Percentiles rank a stretch among this genome's conserved stretches.
Conservation (phyloP, 768 basidiomycete species). For the Agaricus subrufescens region DNA sequence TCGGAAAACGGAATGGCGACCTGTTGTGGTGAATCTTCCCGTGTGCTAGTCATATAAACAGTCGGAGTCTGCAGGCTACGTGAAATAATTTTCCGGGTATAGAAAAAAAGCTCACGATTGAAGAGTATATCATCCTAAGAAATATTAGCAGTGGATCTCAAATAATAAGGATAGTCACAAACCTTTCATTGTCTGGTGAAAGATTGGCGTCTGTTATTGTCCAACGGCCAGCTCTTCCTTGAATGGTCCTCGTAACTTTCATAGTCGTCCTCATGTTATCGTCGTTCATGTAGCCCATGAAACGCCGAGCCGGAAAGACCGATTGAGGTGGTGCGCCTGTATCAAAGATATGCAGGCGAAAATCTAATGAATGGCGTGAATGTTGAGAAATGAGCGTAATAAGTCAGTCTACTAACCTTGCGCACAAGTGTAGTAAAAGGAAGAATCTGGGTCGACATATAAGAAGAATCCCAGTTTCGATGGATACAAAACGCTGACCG, state of each 20-base stretch:
- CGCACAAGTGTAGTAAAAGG: slow-evolving; percentile 91
- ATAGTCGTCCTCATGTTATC: slow-evolving; percentile 36
- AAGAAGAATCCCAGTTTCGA: not conserved
- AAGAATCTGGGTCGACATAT: slow-evolving; percentile 51
- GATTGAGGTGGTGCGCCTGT: slow-evolving; percentile 46
- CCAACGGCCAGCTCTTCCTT: slow-evolving; percentile 78
- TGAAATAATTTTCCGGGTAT: not conserved
- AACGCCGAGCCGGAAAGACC: slow-evolving; percentile 14
- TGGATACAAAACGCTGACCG: slow-evolving; percentile 31
- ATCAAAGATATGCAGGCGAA: slow-evolving; percentile 85
- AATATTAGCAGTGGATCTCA: not conserved
- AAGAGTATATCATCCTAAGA: slow-evolving; percentile 85
- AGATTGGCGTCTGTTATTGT: slow-evolving; percentile 94
- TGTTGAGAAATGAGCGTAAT: not conserved
- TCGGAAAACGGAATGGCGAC: slow-evolving; percentile 59
- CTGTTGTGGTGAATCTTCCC: slow-evolving; percentile 57
- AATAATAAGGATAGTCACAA: slow-evolving; percentile 13
- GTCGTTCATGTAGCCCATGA: slow-evolving; percentile 15
- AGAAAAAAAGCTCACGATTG: slow-evolving; percentile 52
- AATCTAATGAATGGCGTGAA: slow-evolving; percentile 47
- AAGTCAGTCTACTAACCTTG: slow-evolving; percentile 45
- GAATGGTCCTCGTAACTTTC: slow-evolving; percentile 57
- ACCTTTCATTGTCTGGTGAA: slow-evolving; percentile 86
- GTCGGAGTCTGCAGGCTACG: slow-evolving; percentile 48
- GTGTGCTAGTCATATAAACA: slow-evolving; percentile 70